Percentiles rank a stretch among this genome's conserved stretches.
phyloP scores from a whole-genome alignment of 257 asterid genomes.

The Eustoma russellianum region DNA sequence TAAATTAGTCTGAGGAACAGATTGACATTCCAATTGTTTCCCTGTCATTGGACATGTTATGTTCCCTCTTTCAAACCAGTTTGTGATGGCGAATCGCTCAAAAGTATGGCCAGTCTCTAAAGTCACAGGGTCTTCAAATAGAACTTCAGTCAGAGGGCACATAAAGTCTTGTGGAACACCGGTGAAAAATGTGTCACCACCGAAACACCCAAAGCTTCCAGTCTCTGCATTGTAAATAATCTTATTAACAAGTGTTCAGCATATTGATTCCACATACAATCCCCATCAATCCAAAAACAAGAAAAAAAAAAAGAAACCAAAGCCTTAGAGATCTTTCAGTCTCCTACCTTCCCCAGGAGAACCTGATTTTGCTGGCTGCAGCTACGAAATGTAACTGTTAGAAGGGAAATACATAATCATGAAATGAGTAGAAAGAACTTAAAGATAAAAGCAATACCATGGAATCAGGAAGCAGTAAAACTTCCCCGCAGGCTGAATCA shows the following conservation, averaged over 20 bases:
- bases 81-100: constrained; percentile 49
- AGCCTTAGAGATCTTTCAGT: not conserved
- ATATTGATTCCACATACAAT: not conserved
- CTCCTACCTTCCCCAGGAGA: constrained; percentile 34
- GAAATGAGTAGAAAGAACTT: not conserved
- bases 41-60: constrained; percentile 56
- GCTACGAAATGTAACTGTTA: constrained; percentile 7
- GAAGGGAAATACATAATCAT: not conserved
- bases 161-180: constrained; percentile 52
- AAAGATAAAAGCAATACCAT: constrained; percentile 14
- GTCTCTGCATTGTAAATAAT: constrained; percentile 20
- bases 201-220: constrained; percentile 11
- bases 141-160: constrained; percentile 55
- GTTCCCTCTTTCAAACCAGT: constrained; percentile 47
- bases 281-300: not conserved
- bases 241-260: constrained; percentile 1
- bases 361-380: constrained; percentile 33
- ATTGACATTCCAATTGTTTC: constrained; percentile 33
- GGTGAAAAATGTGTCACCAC: constrained; percentile 12
- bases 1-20: constrained; percentile 49
- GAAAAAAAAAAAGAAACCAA: not conserved
- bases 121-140: constrained; percentile 67
- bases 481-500: constrained; percentile 6
- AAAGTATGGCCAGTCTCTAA: constrained; percentile 74
- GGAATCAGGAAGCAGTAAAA: constrained; percentile 6